Conservation (phyloP, 2,329 filamentous ascomycete genomes). For the Cadophora gregata region DNA sequence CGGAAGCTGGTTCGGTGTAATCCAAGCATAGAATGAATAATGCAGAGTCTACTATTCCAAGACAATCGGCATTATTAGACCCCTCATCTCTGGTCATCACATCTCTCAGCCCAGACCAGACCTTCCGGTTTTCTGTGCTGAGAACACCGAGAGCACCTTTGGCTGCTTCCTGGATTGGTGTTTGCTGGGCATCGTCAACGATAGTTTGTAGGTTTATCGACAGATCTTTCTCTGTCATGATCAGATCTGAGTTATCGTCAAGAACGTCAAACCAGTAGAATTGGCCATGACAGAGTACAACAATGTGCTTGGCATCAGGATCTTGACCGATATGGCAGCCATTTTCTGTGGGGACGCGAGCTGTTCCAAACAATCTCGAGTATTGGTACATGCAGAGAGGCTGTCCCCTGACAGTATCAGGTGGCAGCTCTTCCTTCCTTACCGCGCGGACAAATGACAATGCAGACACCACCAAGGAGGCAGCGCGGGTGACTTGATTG, state of each 20-base stretch:
- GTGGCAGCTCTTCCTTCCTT: constrained; percentile 87
- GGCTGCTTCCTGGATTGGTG: constrained; percentile 91
- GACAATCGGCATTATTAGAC: constrained; percentile 93
- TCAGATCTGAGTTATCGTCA: constrained; percentile 90
- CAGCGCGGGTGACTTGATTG: constrained; percentile 93
- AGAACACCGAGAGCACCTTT: constrained; percentile 92
- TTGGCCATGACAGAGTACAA: constrained; percentile 92
- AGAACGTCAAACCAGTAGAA: constrained; percentile 99
- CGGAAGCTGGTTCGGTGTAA: constrained; percentile 83
- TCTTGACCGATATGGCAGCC: constrained; percentile 97
- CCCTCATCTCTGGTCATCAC: constrained; percentile 83
- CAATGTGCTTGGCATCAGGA: constrained; percentile 88
- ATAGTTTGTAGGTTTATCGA: constrained; percentile 91
- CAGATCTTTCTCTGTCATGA: constrained; percentile 96
- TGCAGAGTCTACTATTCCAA: constrained; percentile 94
- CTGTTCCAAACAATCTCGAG: constrained; percentile 91
- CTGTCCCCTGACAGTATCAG: constrained; percentile 81
- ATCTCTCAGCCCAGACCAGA: constrained; percentile 91
- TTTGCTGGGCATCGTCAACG: constrained; percentile 86
- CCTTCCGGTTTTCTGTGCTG: constrained; percentile 94
- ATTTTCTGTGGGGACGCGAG: constrained; percentile 89
- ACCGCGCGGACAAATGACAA: constrained; percentile 93
- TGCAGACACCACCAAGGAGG: constrained; percentile 88
- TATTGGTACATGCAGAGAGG: constrained; percentile 99
- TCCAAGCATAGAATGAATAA: constrained; percentile 93